phyloP scores from a whole-genome alignment of 2,329 filamentous ascomycete species.

The Zalaria obscura region DNA sequence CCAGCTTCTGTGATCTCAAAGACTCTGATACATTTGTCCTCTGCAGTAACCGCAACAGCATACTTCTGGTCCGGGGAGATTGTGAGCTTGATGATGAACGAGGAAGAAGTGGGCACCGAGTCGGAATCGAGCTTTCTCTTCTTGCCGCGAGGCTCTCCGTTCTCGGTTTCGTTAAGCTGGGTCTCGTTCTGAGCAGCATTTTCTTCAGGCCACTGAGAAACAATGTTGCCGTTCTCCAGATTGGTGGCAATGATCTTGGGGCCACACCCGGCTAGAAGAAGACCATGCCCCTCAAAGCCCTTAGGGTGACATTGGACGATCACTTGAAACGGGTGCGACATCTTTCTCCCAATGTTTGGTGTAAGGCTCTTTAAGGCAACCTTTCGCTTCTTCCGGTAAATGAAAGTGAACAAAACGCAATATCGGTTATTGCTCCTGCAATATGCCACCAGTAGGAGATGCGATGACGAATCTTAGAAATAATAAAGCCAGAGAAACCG shows the following conservation, averaged over 20 bases:
- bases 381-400: too few relatives aligned
- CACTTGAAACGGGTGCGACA: slow-evolving; percentile 3
- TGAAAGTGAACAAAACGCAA: too few relatives aligned
- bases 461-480: too few relatives aligned
- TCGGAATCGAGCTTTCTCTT: slow-evolving; percentile 22
- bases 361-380: too few relatives aligned
- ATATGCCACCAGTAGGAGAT: too few relatives aligned
- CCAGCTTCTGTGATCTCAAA: slow-evolving; percentile 54
- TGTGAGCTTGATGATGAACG: slow-evolving; percentile 48
- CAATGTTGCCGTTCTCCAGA: slow-evolving; percentile 39
- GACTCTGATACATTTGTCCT: slow-evolving; percentile 83
- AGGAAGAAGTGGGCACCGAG: too few relatives aligned
- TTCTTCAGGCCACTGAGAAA: slow-evolving; percentile 45
- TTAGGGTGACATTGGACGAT: background rate
- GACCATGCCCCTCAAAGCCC: slow-evolving; percentile 16
- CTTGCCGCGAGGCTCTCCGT: slow-evolving; percentile 22
- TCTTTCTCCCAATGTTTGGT: background rate
- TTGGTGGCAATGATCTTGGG: slow-evolving; percentile 56
- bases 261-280: slow-evolving; percentile 62
- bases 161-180: background rate
- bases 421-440: too few relatives aligned
- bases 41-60: slow-evolving; percentile 66
- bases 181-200: slow-evolving; percentile 4
- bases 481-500: too few relatives aligned
- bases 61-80: slow-evolving; percentile 50